A percentile compares a stretch with the other conserved stretches of the same genome.
These are phyloP conservation scores for Alternaria novae-zelandiae DNA, from an alignment of 2,329 filamentous ascomycete genomes.

Conservation along the genomic window DNA sequence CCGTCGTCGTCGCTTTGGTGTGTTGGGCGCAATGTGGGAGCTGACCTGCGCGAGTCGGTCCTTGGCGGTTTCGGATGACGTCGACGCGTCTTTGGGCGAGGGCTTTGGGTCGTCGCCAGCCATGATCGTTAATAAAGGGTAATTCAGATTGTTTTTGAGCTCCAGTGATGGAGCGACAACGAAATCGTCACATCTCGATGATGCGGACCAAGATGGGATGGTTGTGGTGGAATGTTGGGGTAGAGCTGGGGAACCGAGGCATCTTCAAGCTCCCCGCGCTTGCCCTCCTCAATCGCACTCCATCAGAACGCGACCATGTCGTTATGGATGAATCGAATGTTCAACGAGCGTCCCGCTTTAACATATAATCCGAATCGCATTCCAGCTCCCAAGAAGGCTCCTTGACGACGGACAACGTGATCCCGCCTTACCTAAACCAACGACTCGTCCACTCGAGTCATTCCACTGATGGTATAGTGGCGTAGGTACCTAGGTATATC, in stretches of 20 bases:
- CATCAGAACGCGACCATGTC: not conserved
- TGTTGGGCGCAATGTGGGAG: conserved; percentile 50
- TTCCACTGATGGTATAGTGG: not conserved
- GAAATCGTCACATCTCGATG: conserved; percentile 26
- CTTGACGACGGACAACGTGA: not conserved
- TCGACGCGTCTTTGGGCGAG: conserved; percentile 24
- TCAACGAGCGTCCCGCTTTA: not conserved
- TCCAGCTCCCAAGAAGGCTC: not conserved
- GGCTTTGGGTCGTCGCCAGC: conserved; percentile 27
- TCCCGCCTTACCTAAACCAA: not conserved
- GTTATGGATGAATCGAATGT: not conserved
- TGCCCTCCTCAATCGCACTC: conserved; percentile 10
- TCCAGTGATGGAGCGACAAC: conserved; percentile 19
- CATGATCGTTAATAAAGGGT: conserved; percentile 19
- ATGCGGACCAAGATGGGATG: not conserved
- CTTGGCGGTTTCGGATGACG: conserved; percentile 40
- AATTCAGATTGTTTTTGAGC: not conserved
- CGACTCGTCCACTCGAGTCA: not conserved
- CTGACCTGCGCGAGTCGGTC: conserved; percentile 58
- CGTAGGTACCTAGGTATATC: not conserved
- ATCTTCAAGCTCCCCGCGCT: conserved; percentile 28
- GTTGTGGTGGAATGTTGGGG: conserved; percentile 11
- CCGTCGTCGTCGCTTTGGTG: conserved; percentile 45
- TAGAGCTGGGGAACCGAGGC: conserved; percentile 39
- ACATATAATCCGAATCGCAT: not conserved